A percentile compares a stretch with the other conserved stretches of the same genome.
Evolutionary conservation across 129 eudicot genomes (phyloP).

Genomic region (Escallonia rubra): DNA sequence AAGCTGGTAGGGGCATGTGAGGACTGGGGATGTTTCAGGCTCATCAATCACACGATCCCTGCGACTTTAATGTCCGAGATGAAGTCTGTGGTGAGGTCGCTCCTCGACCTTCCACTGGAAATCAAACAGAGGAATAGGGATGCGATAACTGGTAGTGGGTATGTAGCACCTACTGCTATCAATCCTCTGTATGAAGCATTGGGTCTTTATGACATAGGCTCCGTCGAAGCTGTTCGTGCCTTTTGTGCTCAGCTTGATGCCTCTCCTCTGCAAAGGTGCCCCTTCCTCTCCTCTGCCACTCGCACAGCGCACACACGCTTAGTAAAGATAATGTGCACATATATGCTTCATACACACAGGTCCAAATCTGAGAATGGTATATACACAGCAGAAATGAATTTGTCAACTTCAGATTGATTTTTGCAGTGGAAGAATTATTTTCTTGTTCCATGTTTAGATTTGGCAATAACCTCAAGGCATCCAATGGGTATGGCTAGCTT

Average conservation of each 20-base stretch:
- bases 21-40: constrained; percentile 56
- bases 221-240: constrained; percentile 12
- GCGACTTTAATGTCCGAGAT: constrained; percentile 43
- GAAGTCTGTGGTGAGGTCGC: constrained; percentile 28
- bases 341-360: no score
- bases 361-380: no score
- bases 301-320: background rate
- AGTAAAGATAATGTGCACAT: no score
- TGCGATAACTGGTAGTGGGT: constrained; percentile 38
- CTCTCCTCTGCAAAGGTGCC: constrained; percentile 40
- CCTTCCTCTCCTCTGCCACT: constrained; percentile 2
- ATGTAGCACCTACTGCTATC: constrained; percentile 20
- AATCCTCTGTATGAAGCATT: constrained; percentile 43
- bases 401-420: no score
- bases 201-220: constrained; percentile 33
- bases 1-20: constrained; percentile 38
- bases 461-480: no score
- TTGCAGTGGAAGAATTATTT: no score
- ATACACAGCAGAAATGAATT: no score
- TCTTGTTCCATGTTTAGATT: no score
- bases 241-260: constrained; percentile 37
- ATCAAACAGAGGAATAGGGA: constrained; percentile 28
- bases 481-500: no score
- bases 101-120: constrained; percentile 43
- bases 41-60: constrained; percentile 43